Evolutionary conservation across 768 basidiomycete genomes (phyloP).

Genomic region (Candolleomyces aberdarensis): DNA sequence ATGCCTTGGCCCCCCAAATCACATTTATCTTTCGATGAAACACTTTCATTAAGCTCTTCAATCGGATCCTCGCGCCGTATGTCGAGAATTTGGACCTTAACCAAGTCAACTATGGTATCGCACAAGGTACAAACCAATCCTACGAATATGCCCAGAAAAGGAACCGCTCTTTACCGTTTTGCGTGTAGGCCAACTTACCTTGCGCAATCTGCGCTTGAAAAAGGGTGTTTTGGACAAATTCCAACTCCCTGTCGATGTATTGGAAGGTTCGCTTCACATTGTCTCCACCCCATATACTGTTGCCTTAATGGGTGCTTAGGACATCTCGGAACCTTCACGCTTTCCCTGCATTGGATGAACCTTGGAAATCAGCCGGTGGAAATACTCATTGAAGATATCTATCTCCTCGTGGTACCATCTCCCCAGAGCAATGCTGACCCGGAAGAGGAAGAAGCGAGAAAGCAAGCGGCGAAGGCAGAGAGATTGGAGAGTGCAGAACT

Average conservation of each 20-base stretch:
- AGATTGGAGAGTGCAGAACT: slow-evolving; percentile 86
- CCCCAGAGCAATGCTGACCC: slow-evolving; percentile 65
- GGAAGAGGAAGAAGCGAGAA: slow-evolving; percentile 80
- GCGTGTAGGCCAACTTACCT: slow-evolving; percentile 63
- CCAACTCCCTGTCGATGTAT: slow-evolving; percentile 89
- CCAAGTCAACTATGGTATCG: slow-evolving; percentile 92
- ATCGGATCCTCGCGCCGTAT: slow-evolving; percentile 90
- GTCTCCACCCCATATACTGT: neutral
- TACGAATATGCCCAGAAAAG: too few relatives aligned
- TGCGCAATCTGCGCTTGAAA: slow-evolving; percentile 83
- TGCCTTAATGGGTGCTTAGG: slow-evolving; percentile 39
- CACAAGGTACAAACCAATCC: slow-evolving; percentile 51
- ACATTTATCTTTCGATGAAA: neutral
- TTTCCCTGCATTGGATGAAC: slow-evolving; percentile 89
- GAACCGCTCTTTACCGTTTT: too few relatives aligned
- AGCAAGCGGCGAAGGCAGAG: slow-evolving; percentile 85
- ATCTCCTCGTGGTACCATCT: slow-evolving; percentile 87
- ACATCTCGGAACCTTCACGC: slow-evolving; percentile 79
- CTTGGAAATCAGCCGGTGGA: slow-evolving; percentile 88
- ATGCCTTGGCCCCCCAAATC: slow-evolving; percentile 20
- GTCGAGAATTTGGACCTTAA: slow-evolving; percentile 94
- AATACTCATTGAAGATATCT: slow-evolving; percentile 89
- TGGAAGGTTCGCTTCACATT: slow-evolving; percentile 62
- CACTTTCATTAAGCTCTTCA: slow-evolving; percentile 60
- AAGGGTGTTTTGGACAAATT: slow-evolving; percentile 94